A percentile compares a stretch with the other conserved stretches of the same genome.
These are phyloP conservation scores for Magnusiomyces fungicola DNA, from an alignment of 1,139 yeast genomes.

Conservation along the genomic window DNA sequence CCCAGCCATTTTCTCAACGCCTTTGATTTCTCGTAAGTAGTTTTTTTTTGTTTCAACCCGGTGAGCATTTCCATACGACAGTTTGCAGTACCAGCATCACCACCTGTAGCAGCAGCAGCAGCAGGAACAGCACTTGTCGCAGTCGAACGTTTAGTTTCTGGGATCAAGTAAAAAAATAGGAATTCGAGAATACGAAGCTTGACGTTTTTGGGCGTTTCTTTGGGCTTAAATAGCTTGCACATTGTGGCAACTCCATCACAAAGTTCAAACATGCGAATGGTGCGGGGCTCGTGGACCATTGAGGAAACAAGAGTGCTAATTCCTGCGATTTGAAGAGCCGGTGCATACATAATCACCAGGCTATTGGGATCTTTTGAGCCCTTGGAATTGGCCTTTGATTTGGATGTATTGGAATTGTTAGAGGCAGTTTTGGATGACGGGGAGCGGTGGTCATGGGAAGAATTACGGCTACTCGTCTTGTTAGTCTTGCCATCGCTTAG, in stretches of 20 bases:
- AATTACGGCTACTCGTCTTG: constrained; percentile 11
- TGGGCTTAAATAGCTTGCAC: constrained; percentile 39
- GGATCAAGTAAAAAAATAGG: constrained; percentile 60
- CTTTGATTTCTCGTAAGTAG: constrained; percentile 48
- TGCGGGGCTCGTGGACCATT: constrained; percentile 49
- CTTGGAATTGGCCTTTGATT: background rate
- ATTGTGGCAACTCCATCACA: constrained; percentile 51
- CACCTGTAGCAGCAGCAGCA: constrained; percentile 15
- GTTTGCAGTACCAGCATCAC: background rate
- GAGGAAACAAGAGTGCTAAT: constrained; percentile 56
- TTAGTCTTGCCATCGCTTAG: constrained; percentile 6
- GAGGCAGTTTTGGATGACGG: background rate
- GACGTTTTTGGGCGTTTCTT: constrained; percentile 33
- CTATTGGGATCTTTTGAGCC: no score
- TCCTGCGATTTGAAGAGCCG: constrained; percentile 37
- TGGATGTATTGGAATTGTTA: background rate
- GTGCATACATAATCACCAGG: constrained; percentile 12
- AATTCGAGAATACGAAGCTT: constrained; percentile 62
- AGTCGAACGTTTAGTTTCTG: constrained; percentile 41
- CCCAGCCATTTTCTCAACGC: constrained; percentile 43
- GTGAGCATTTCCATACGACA: background rate
- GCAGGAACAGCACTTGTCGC: background rate
- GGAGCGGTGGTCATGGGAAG: constrained; percentile 6
- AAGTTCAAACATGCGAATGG: constrained; percentile 54
- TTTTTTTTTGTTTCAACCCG: constrained; percentile 11